phyloP scores from a whole-genome alignment of 2,329 filamentous ascomycete species.

The Neofusicoccum umdonicola region DNA sequence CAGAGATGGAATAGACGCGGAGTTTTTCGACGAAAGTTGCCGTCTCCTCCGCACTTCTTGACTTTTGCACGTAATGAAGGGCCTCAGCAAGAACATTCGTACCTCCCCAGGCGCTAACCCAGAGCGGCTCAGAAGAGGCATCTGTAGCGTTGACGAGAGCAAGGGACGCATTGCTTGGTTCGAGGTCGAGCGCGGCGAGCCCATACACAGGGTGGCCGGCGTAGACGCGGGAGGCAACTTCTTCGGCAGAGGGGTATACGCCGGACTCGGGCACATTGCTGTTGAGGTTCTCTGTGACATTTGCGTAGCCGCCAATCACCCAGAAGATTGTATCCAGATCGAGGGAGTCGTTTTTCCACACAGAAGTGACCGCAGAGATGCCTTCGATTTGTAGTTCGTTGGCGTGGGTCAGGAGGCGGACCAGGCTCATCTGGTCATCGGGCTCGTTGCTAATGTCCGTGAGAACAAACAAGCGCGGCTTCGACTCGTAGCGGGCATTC shows the following conservation, averaged over 20 bases:
- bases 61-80: slow-evolving; percentile 37
- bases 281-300: slow-evolving; percentile 43
- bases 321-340: neutral
- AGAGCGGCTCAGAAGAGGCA: too few relatives aligned
- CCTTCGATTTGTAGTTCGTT: slow-evolving; percentile 24
- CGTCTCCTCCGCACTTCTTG: slow-evolving; percentile 29
- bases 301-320: slow-evolving; percentile 26
- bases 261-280: slow-evolving; percentile 34
- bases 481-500: too few relatives aligned
- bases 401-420: slow-evolving; percentile 22
- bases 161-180: too few relatives aligned
- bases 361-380: slow-evolving; percentile 22
- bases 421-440: slow-evolving; percentile 22
- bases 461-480: slow-evolving; percentile 16
- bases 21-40: slow-evolving; percentile 42
- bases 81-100: slow-evolving; percentile 50
- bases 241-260: too few relatives aligned
- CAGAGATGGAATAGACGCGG: slow-evolving; percentile 53
- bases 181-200: too few relatives aligned
- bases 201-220: too few relatives aligned
- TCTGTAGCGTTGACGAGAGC: too few relatives aligned
- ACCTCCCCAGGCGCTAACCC: too few relatives aligned
- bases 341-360: slow-evolving; percentile 21
- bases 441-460: slow-evolving; percentile 25
- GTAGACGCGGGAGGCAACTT: too few relatives aligned